Percentiles rank a stretch among this genome's conserved stretches.
Conservation (phyloP, 441 rosid genomes). For the Erodium trifolium region DNA sequence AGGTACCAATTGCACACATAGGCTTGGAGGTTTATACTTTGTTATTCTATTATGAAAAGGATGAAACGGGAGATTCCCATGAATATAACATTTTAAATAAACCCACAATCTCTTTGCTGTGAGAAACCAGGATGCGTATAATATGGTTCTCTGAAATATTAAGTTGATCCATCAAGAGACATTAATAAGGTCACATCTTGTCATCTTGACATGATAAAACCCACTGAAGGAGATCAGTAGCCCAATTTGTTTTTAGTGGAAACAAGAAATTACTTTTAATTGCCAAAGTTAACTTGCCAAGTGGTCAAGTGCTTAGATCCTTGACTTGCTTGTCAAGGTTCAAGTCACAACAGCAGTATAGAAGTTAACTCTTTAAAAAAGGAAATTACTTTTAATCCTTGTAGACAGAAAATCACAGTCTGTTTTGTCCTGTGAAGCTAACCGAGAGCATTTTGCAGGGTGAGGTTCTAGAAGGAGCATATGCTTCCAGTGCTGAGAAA, state of each 20-base stretch:
- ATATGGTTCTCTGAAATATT: no score
- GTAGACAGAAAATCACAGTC: no score
- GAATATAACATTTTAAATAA: not conserved
- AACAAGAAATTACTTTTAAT: no score
- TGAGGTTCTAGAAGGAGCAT: not conserved
- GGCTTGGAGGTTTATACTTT: not conserved
- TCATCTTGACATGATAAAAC: no score
- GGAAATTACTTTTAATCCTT: not conserved
- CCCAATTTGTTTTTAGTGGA: not conserved
- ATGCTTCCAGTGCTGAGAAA: not conserved
- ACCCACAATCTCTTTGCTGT: not conserved
- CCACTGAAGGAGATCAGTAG: not conserved
- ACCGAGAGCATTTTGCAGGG: not conserved
- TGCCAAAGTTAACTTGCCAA: no score
- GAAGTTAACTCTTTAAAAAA: no score
- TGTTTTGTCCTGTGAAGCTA: not conserved
- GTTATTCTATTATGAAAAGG: not conserved
- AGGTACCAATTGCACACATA: not conserved
- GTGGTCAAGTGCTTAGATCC: no score
- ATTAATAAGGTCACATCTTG: no score
- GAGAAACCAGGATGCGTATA: no score
- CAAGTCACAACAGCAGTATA: no score
- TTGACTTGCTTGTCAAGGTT: no score
- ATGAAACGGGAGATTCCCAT: not conserved
- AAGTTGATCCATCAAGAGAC: no score